phyloP scores from a whole-genome alignment of 2,329 filamentous ascomycete genomes.

The Aspergillus viridinutans region DNA sequence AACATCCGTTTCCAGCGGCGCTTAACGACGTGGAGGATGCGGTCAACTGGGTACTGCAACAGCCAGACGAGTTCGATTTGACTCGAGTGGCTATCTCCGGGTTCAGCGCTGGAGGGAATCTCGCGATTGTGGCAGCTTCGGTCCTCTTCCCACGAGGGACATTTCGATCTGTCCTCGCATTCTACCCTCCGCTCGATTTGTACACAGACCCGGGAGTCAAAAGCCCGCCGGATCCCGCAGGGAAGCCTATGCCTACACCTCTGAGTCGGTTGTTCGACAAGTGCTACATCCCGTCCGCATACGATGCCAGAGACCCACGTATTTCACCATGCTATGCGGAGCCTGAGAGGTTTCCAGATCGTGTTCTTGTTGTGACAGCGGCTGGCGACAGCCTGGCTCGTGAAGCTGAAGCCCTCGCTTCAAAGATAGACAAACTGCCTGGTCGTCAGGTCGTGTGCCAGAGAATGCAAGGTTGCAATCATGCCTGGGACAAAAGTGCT shows the following conservation, averaged over 20 bases:
- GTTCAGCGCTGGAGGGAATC: constrained; percentile 43
- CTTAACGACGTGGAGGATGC: constrained; percentile 40
- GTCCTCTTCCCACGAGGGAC: constrained; percentile 26
- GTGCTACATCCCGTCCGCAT: constrained; percentile 23
- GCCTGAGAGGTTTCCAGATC: constrained; percentile 23
- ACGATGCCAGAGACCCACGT: constrained; percentile 28
- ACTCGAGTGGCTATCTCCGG: constrained; percentile 34
- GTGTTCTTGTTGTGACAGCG: constrained; percentile 29
- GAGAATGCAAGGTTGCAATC: constrained; percentile 32
- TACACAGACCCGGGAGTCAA: constrained; percentile 15
- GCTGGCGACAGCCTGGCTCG: constrained; percentile 26
- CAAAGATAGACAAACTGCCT: constrained; percentile 16
- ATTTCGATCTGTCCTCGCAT: constrained; percentile 29
- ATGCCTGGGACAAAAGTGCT: constrained; percentile 39
- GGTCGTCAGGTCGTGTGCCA: constrained; percentile 26
- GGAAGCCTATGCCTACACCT: constrained; percentile 18
- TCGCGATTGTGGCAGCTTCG: constrained; percentile 33
- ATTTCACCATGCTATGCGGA: constrained; percentile 29
- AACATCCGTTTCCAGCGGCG: constrained; percentile 38
- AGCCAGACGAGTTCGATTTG: constrained; percentile 31
- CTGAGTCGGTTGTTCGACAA: constrained; percentile 26
- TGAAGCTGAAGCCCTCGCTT: constrained; percentile 29
- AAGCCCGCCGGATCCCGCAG: constrained; percentile 17
- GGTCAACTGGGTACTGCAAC: constrained; percentile 33
- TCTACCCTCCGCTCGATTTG: constrained; percentile 31